phyloP scores from a whole-genome alignment of 2,329 filamentous ascomycete species.

The Sclerotinia nivalis region DNA sequence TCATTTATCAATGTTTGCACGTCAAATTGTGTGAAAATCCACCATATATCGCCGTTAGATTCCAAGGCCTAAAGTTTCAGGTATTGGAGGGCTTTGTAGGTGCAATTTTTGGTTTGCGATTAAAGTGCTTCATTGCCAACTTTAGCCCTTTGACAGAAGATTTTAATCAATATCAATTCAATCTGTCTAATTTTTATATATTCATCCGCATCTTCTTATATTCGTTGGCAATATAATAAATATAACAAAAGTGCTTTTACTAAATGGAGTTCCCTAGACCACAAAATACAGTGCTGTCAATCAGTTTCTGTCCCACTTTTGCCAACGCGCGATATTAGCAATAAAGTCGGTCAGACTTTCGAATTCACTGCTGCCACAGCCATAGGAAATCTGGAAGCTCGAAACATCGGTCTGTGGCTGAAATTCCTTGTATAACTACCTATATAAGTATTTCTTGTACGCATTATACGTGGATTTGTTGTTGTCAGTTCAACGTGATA shows the following conservation, averaged over 20 bases:
- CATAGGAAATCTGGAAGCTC: neutral
- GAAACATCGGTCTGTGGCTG: neutral
- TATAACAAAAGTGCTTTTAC: neutral
- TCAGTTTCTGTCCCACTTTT: slow-evolving; percentile 5
- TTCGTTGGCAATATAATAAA: neutral
- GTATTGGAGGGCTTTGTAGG: neutral
- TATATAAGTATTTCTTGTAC: neutral
- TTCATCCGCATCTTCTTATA: neutral
- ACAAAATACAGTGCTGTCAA: neutral
- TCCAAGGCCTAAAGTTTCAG: neutral
- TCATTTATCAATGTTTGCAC: neutral
- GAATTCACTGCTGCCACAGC: neutral
- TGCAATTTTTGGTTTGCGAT: no score
- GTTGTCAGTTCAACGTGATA: slow-evolving; percentile 1
- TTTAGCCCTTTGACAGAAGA: neutral
- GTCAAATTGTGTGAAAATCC: neutral
- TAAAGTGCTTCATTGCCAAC: neutral
- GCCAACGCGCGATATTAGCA: neutral
- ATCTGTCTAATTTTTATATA: neutral
- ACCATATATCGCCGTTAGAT: neutral
- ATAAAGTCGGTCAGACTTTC: neutral
- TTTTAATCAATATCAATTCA: neutral
- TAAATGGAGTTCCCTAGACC: neutral
- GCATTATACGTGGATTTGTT: neutral
- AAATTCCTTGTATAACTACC: neutral